Evolutionary conservation across 192 early-diverging fungal species (phyloP), one percentile per base, ranked within the genome.

Genomic region (Phlyctochytrium arcticum): DNA sequence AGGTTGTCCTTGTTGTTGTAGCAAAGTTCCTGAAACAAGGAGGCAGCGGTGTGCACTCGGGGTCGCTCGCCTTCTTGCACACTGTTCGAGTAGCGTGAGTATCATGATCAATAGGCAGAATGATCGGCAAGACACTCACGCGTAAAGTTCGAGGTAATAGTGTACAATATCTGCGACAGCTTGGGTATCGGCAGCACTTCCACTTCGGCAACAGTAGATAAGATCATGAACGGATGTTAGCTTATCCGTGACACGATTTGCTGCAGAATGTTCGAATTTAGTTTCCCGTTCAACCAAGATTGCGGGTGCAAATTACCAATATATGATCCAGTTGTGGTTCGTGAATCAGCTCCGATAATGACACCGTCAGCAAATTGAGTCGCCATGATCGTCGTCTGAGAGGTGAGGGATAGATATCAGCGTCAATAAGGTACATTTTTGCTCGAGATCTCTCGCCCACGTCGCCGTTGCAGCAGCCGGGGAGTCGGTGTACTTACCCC

Each of bases 161-260:
- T 90, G 89, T 24, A 99, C 93, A 68, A 99, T 93, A 69, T 97
- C 96, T 29, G 97, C 93, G 6, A 99, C 80, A 19, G 96, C 95
- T 77, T 99, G 97, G 27, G 97, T 99, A 77, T 99, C 97, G 48
- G 97, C 95, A 42, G 97, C 94, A 51, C 85, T 88, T 55, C 97
- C 97, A n/a, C 90, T 92, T 67, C 97, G 89, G 79, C 97, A 99
- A 74, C 94, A 96, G 80, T 91, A 98, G 63, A 99, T 94, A 44
- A 77, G 82, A 69, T 99, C 97, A 64, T 97, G 92, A 26, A 99
- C 87, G 61, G 87, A 80, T 17, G 95, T 97, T 58, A 99, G 85
- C 75, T 99, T 99, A 80, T 99, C 94, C 21, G 97, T 96, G 27
- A 98, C 94, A 64, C 97, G 82, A 78, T 96, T 98, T 65, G 88